A percentile compares a stretch with the other conserved stretches of the same genome.
Conservation (phyloP, 306 rosid species). For the Herpetospermum pedunculosum region DNA sequence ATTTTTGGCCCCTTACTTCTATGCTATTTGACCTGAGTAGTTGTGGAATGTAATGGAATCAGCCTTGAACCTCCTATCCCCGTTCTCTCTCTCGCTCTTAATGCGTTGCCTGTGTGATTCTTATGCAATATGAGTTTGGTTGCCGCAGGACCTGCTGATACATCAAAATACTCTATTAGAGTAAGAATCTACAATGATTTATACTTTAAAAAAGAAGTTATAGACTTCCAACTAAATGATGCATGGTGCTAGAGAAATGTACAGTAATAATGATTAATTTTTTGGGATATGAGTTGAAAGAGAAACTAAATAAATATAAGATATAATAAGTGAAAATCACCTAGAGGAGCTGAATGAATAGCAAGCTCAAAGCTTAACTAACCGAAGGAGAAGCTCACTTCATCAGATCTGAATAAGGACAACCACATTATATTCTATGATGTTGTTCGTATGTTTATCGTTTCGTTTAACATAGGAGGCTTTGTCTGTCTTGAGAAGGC, state of each 20-base stretch:
- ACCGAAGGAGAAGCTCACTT: not conserved
- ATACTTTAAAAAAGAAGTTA: not conserved
- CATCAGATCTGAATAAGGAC: not conserved
- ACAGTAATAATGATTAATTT: not conserved
- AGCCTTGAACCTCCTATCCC: not conserved
- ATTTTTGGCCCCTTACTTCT: not conserved
- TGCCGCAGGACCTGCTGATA: not conserved
- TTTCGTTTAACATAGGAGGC: not conserved
- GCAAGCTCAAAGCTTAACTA: not conserved
- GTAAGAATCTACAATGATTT: not conserved
- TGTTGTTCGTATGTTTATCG: not conserved
- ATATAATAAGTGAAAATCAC: not conserved
- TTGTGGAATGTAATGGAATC: not conserved
- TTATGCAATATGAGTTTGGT: constrained; percentile 1
- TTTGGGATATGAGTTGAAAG: not conserved
- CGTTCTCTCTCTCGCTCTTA: not conserved
- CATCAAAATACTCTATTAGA: not conserved
- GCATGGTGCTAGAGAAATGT: constrained; percentile 5
- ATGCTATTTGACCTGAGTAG: not conserved
- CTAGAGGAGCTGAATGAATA: not conserved
- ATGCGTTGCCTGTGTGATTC: not conserved
- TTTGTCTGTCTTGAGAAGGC: not conserved
- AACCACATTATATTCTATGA: not conserved
- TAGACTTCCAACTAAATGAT: not conserved
- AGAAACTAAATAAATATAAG: not conserved